phyloP scores from a whole-genome alignment of 2,329 filamentous ascomycete genomes.

The Mycosphaerella sp. region DNA sequence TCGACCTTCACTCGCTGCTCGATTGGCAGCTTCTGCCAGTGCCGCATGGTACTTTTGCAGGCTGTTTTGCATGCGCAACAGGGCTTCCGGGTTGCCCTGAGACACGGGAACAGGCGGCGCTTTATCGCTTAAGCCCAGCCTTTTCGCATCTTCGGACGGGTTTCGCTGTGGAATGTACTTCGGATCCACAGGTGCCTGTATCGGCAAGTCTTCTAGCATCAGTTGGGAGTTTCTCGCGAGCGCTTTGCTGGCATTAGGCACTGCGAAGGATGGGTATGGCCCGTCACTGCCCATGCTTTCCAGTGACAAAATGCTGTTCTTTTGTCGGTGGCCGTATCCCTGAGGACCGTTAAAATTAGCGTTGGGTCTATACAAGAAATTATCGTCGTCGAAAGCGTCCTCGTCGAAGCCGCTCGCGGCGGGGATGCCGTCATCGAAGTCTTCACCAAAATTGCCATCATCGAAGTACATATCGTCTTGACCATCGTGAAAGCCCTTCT shows the following conservation, averaged over 20 bases:
- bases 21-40: slow-evolving; percentile 71
- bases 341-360: slow-evolving; percentile 10
- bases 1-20: slow-evolving; percentile 68
- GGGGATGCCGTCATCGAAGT: slow-evolving; percentile 18
- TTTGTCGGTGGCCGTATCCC: slow-evolving; percentile 18
- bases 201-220: slow-evolving; percentile 29
- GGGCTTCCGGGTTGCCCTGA: slow-evolving; percentile 29
- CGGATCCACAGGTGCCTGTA: slow-evolving; percentile 25
- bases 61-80: slow-evolving; percentile 47
- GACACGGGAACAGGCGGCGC: slow-evolving; percentile 50
- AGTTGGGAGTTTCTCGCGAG: slow-evolving; percentile 25
- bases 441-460: slow-evolving; percentile 32
- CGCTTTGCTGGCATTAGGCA: slow-evolving; percentile 25
- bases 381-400: slow-evolving; percentile 34
- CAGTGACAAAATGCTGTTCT: slow-evolving; percentile 14
- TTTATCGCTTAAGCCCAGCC: slow-evolving; percentile 26
- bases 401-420: slow-evolving; percentile 26
- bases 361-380: slow-evolving; percentile 19
- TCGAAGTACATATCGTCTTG: slow-evolving; percentile 35
- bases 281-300: slow-evolving; percentile 22
- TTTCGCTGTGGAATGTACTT: slow-evolving; percentile 31
- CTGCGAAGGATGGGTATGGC: slow-evolving; percentile 31
- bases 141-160: slow-evolving; percentile 31
- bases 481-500: slow-evolving; percentile 1
- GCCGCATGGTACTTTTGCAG: slow-evolving; percentile 75